Evolutionary conservation across 495 filamentous ascomycete species (phyloP).

Genomic region (Xylaria grammica): DNA sequence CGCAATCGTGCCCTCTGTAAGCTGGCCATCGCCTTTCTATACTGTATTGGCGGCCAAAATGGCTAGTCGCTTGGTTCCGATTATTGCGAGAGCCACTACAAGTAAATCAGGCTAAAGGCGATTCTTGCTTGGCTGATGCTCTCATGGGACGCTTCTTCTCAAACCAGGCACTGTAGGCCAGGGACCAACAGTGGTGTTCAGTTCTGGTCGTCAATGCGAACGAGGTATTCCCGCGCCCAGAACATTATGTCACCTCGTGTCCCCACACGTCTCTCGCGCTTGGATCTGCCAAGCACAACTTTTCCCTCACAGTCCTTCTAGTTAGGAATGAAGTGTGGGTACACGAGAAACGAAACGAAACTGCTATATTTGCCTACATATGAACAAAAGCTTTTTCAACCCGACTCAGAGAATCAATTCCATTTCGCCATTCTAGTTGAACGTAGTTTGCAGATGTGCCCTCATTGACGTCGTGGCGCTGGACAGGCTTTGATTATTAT

Average conservation of each 20-base stretch:
- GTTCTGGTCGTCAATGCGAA: background rate
- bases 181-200: background rate
- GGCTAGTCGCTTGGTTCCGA: constrained; percentile 20
- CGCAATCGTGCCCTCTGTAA: background rate
- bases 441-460: background rate
- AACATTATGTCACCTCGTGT: constrained; percentile 14
- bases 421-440: background rate
- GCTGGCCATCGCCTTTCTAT: constrained; percentile 3
- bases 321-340: background rate
- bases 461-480: background rate
- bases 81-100: constrained; percentile 8
- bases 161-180: background rate
- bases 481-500: background rate
- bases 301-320: constrained; percentile 7
- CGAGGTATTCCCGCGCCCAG: constrained; percentile 8
- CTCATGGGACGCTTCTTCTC: background rate
- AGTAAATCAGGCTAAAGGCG: constrained; percentile 19
- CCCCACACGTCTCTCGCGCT: constrained; percentile 11
- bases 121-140: constrained; percentile 13
- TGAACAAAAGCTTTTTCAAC: background rate
- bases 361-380: constrained; percentile 7
- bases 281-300: constrained; percentile 13
- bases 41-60: constrained; percentile 2
- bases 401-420: background rate
- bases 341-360: background rate